Percentiles rank a stretch among this genome's conserved stretches.
Evolutionary conservation across 1,284 basidiomycete genomes (phyloP).

Genomic region (Microbotryum violaceum): DNA sequence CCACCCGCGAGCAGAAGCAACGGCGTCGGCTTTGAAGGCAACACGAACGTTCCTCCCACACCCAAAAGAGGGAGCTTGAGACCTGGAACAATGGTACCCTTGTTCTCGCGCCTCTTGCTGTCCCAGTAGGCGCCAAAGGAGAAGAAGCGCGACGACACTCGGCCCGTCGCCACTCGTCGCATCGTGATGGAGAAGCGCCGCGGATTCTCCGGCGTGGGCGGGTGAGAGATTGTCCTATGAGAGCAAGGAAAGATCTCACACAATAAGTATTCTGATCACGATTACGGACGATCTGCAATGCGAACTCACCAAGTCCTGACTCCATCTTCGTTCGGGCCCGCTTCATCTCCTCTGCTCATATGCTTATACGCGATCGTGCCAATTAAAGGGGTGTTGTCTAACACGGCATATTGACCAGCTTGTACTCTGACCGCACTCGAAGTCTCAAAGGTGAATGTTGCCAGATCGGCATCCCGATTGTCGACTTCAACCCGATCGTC

Average conservation of each 20-base stretch:
- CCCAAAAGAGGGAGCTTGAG: constrained; percentile 42
- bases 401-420: constrained; percentile 52
- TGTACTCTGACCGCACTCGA: constrained; percentile 42
- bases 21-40: constrained; percentile 20
- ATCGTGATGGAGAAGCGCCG: constrained; percentile 48
- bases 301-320: constrained; percentile 61
- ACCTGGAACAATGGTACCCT: constrained; percentile 41
- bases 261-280: too few species aligned
- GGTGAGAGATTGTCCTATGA: constrained; percentile 32
- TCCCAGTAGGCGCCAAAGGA: constrained; percentile 44
- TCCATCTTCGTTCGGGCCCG: constrained; percentile 54
- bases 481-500: constrained; percentile 35
- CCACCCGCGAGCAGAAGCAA: constrained; percentile 53
- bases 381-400: constrained; percentile 52
- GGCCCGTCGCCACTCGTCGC: constrained; percentile 50
- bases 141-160: constrained; percentile 52
- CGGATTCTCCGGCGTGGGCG: constrained; percentile 28
- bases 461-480: constrained; percentile 44
- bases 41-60: constrained; percentile 43
- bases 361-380: constrained; percentile 49
- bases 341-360: constrained; percentile 47
- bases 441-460: constrained; percentile 50
- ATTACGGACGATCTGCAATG: neutral
- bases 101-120: constrained; percentile 43
- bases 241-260: neutral